Evolutionary conservation across 2,329 filamentous ascomycete species (phyloP).

Genomic region (Coniochaeta pulveracea): DNA sequence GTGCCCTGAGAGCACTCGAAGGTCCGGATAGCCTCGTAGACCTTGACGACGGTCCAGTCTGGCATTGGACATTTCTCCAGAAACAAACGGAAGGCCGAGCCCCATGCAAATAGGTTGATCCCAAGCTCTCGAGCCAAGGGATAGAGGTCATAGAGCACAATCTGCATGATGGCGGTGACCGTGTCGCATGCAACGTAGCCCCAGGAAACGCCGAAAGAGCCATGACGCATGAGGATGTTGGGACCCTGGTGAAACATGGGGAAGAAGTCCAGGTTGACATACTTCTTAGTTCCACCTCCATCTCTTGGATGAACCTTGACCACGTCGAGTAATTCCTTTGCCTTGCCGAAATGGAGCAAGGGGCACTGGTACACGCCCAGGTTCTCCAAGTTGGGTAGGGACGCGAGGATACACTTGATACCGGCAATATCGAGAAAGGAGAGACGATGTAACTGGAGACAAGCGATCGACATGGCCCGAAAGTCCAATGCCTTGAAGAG

Average conservation of each 20-base stretch:
- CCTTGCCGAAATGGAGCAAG: conserved; percentile 6
- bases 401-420: conserved; percentile 2
- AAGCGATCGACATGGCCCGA: background rate
- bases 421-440: conserved; percentile 3
- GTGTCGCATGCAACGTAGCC: conserved; percentile 5
- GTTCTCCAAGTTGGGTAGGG: background rate
- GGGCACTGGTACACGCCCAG: conserved; percentile 5
- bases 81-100: conserved; percentile 5
- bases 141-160: conserved; percentile 1
- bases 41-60: background rate
- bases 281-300: too few relatives aligned
- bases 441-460: conserved; percentile 6
- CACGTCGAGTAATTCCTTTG: background rate
- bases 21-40: background rate
- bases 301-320: too few relatives aligned
- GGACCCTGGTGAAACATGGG: conserved; percentile 8
- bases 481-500: conserved; percentile 1
- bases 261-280: conserved; percentile 7
- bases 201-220: conserved; percentile 8
- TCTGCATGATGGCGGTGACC: conserved; percentile 1
- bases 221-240: conserved; percentile 3
- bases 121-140: background rate
- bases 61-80: conserved; percentile 7
- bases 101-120: conserved; percentile 3
- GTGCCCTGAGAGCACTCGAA: background rate